A percentile compares a stretch with the other conserved stretches of the same genome.
These are phyloP conservation scores for Mycogone perniciosa DNA, from an alignment of 2,329 filamentous ascomycete species.

Conservation along the genomic window DNA sequence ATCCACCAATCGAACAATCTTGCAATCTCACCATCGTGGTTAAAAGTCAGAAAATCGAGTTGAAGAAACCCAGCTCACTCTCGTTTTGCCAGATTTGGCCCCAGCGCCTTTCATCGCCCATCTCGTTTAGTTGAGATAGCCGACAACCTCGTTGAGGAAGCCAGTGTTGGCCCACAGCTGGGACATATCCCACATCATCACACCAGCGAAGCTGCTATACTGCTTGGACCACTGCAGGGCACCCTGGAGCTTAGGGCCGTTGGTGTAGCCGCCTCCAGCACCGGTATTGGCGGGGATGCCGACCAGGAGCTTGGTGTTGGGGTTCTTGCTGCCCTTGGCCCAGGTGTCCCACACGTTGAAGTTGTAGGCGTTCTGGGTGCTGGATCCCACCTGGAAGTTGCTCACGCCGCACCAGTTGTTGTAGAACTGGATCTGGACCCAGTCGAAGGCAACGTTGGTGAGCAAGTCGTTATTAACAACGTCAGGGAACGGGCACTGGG, in stretches of 20 bases:
- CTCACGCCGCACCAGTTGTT: constrained; percentile 60
- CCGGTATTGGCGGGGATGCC: constrained; percentile 52
- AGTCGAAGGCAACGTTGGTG: constrained; percentile 50
- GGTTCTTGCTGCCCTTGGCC: constrained; percentile 55
- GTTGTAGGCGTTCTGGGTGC: constrained; percentile 51
- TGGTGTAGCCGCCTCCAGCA: constrained; percentile 51
- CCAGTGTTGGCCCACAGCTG: constrained; percentile 54
- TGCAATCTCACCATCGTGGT: neutral
- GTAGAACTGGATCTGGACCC: constrained; percentile 60
- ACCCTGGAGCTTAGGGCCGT: constrained; percentile 37
- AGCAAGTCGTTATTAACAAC: constrained; percentile 51
- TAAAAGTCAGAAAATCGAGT: neutral
- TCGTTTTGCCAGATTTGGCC: neutral
- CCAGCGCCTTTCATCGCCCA: neutral
- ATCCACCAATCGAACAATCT: constrained; percentile 6
- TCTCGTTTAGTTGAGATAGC: constrained; percentile 23
- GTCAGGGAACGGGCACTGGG: constrained; percentile 64
- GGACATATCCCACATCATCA: constrained; percentile 64
- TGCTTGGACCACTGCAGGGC: constrained; percentile 48
- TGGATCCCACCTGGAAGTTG: constrained; percentile 40
- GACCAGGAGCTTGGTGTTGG: constrained; percentile 53
- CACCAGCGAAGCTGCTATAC: constrained; percentile 57
- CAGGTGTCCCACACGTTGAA: constrained; percentile 59
- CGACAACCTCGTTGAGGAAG: constrained; percentile 43
- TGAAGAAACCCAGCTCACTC: neutral